Evolutionary conservation across 495 filamentous ascomycete genomes (phyloP).

Genomic region (Gamarada debralockiae): DNA sequence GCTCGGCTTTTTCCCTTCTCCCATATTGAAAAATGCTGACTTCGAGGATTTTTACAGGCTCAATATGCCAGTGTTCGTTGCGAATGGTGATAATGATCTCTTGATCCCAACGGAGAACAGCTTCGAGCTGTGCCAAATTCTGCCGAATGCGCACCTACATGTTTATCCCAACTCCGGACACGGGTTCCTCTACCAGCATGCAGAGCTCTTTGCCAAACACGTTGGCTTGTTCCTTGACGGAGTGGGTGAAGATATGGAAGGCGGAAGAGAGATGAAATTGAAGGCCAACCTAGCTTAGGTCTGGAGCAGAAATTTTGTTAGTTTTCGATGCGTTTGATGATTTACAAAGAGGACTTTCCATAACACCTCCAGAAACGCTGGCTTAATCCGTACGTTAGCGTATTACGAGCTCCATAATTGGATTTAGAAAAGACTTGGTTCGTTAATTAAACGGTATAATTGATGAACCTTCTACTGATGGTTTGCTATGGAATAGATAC

Average conservation of each 20-base stretch:
- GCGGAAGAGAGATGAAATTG: not conserved
- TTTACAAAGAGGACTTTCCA: too few species aligned
- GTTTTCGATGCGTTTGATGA: too few species aligned
- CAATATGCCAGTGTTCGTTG: constrained; percentile 31
- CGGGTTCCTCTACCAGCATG: constrained; percentile 27
- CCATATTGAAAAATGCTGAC: too few species aligned
- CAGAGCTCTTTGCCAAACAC: constrained; percentile 20
- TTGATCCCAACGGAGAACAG: constrained; percentile 26
- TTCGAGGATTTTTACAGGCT: not conserved
- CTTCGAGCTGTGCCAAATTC: constrained; percentile 11
- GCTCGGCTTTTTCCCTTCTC: too few species aligned
- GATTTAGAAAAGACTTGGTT: too few species aligned
- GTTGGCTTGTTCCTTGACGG: constrained; percentile 21
- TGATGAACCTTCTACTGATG: too few species aligned
- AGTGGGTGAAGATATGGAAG: not conserved
- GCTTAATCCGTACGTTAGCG: too few species aligned
- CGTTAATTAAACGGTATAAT: too few species aligned
- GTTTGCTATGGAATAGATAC: too few species aligned
- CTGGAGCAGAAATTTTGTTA: too few species aligned
- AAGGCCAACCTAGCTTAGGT: not conserved
- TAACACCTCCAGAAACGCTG: too few species aligned
- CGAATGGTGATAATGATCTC: constrained; percentile 31
- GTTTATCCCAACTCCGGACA: constrained; percentile 27
- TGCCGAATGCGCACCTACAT: constrained; percentile 22
- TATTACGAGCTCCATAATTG: too few species aligned